Evolutionary conservation across 768 basidiomycete species (phyloP), one percentile per base, ranked within the genome.

Genomic region (Cubamyces lactineus): DNA sequence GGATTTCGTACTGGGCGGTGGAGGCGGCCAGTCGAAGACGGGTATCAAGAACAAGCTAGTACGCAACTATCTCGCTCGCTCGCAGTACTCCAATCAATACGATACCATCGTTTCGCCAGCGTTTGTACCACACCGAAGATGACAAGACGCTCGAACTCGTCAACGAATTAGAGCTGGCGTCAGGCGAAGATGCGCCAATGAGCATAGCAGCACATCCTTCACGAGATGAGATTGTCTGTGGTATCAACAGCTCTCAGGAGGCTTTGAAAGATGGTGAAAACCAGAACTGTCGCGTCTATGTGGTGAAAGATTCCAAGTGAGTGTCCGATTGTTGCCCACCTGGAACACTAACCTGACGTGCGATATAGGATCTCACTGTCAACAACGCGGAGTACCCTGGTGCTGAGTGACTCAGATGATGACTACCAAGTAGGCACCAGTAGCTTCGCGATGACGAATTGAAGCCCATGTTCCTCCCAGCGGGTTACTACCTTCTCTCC

Each of bases 11-110:
- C 79, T 96, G 6, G 96, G 94, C 1, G 97, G 96, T 4, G 97
- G 97, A 19, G 91, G 91, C 1, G 96, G 96, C 17, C 83, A 91
- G 13, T 86, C 90, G 11, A 84, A 84, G 64, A 94, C 84, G 54
- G 97, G 97, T 3, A 90, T 99, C 62, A 92, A 94, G 79, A 99
- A 99, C 77, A 93, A 94, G 74, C 76, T 99, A 66, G 96, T 93
- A 66, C 70, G 90, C 78, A 16, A 26, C 12, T 17, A 28, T 5
- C 40, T 3, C 34, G 9, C 15, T 46, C 3, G 17, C 42, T 8
- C 39, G 19, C 45, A 21, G 34, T 19, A 40, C 39, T n/a, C 30
- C 19, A 19, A 58, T 30, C 30, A 19, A 52, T 11, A 53, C 39
- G 40, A 45, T 16, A 53, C 39, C 23, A 5, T 21, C 39, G 12